Conservation (phyloP, 2,329 filamentous ascomycete species). For the Colletotrichum caudatum region DNA sequence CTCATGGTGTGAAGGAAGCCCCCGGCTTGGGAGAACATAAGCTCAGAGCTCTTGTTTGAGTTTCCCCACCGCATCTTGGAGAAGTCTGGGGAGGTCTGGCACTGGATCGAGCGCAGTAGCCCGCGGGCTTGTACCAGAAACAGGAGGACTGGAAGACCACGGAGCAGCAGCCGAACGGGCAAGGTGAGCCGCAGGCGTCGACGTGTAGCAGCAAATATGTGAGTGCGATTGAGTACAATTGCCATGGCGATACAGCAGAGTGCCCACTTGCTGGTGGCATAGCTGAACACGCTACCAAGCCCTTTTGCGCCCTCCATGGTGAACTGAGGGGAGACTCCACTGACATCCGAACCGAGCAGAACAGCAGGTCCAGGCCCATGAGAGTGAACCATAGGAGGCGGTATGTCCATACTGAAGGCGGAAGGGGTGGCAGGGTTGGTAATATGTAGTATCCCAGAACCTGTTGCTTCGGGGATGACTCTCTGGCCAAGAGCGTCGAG, state of each 20-base stretch:
- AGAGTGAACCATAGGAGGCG: conserved; percentile 18
- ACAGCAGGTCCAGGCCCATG: conserved; percentile 47
- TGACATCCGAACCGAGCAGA: conserved; percentile 54
- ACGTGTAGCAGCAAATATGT: conserved; percentile 92
- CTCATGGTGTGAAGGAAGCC: conserved; percentile 79
- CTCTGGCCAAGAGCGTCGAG: conserved; percentile 71
- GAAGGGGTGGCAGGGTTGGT: conserved; percentile 57
- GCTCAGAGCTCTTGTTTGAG: conserved; percentile 70
- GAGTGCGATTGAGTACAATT: conserved; percentile 88
- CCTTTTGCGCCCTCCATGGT: conserved; percentile 73
- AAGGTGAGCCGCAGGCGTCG: conserved; percentile 82
- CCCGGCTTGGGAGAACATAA: conserved; percentile 78
- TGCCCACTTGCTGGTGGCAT: conserved; percentile 93
- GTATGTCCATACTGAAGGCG: conserved; percentile 47
- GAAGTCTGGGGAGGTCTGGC: conserved; percentile 86
- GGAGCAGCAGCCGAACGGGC: conserved; percentile 76
- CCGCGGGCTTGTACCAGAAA: conserved; percentile 76
- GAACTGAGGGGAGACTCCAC: conserved; percentile 56
- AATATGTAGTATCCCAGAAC: conserved; percentile 55
- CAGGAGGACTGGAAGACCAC: conserved; percentile 77
- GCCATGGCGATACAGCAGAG: conserved; percentile 88
- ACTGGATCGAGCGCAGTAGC: conserved; percentile 87
- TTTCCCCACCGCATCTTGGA: conserved; percentile 77
- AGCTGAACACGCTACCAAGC: conserved; percentile 88
- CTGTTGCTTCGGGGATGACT: conserved; percentile 70